Conservation (phyloP, 139 green algal species). For the Protoeuglena noctilucae region DNA sequence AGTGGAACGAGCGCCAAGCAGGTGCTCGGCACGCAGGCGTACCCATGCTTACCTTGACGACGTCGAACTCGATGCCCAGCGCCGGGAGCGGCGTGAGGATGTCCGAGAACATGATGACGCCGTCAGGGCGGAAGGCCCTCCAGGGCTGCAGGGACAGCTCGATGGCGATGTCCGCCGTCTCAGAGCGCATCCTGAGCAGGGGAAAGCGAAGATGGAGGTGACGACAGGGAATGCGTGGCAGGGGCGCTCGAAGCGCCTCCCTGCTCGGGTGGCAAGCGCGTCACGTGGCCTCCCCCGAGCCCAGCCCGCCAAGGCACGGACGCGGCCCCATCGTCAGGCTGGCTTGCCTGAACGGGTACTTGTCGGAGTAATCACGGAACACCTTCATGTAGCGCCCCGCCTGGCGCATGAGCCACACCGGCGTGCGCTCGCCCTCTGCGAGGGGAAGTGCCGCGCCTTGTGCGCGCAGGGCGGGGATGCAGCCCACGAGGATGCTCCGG, state of each 20-base stretch:
- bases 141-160: slow-evolving; percentile 92
- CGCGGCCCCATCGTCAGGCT: too few relatives aligned
- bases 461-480: background rate
- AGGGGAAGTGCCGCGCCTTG: background rate
- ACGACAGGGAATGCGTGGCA: too few relatives aligned
- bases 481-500: background rate
- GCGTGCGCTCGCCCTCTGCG: slow-evolving; percentile 79
- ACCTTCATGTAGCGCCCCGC: slow-evolving; percentile 96
- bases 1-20: too few relatives aligned
- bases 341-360: slow-evolving; percentile 82
- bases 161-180: slow-evolving; percentile 88
- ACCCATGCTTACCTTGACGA: slow-evolving; percentile 63
- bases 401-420: slow-evolving; percentile 98
- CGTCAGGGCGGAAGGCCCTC: slow-evolving; percentile 79
- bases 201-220: too few relatives aligned
- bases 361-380: slow-evolving; percentile 87
- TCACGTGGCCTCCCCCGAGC: too few relatives aligned
- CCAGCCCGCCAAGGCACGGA: too few relatives aligned
- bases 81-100: slow-evolving; percentile 94
- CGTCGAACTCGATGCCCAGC: slow-evolving; percentile 94
- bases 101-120: slow-evolving; percentile 98
- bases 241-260: background rate
- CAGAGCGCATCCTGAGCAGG: slow-evolving; percentile 74
- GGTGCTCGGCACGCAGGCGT: too few relatives aligned
- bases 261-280: slow-evolving; percentile 4